Conservation (phyloP, 179 eudicot genomes). For the Amaranthus tricolor region DNA sequence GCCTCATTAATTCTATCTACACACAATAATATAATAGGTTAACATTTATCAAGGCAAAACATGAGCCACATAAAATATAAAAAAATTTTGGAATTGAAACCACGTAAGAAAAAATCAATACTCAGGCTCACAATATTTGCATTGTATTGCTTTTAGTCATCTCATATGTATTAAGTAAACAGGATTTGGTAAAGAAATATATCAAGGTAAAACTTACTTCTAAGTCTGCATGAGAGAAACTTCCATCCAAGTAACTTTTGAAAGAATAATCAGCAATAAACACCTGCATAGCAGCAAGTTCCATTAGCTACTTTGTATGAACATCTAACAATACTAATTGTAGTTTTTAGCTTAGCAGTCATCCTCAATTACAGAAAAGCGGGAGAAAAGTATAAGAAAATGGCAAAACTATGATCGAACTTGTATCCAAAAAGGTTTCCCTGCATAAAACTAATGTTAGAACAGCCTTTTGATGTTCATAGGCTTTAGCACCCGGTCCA, state of each 20-base stretch:
- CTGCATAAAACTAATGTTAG: neutral
- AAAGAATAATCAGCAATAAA: constrained; percentile 86
- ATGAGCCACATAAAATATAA: neutral
- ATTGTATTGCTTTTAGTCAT: constrained; percentile 3
- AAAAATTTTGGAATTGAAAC: neutral
- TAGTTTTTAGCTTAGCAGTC: neutral
- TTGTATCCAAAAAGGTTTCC: neutral
- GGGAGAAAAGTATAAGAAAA: neutral
- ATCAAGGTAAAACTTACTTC: constrained; percentile 39
- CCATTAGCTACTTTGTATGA: constrained; percentile 2
- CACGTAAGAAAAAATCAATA: neutral
- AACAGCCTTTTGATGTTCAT: neutral
- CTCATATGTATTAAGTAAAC: neutral
- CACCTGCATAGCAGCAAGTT: constrained; percentile 51
- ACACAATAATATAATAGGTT: neutral
- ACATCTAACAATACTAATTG: neutral
- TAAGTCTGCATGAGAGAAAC: constrained; percentile 65
- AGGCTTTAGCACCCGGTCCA: neutral
- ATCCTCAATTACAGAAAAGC: neutral
- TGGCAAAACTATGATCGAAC: neutral
- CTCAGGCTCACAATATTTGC: neutral
- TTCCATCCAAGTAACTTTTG: constrained; percentile 48
- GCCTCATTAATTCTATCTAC: constrained; percentile 3
- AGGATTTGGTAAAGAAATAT: constrained; percentile 9
- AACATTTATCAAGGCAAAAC: neutral